These are phyloP conservation scores for Aspergillus nanangensis DNA, from an alignment of 495 filamentous ascomycete genomes.

Conservation along the genomic window DNA sequence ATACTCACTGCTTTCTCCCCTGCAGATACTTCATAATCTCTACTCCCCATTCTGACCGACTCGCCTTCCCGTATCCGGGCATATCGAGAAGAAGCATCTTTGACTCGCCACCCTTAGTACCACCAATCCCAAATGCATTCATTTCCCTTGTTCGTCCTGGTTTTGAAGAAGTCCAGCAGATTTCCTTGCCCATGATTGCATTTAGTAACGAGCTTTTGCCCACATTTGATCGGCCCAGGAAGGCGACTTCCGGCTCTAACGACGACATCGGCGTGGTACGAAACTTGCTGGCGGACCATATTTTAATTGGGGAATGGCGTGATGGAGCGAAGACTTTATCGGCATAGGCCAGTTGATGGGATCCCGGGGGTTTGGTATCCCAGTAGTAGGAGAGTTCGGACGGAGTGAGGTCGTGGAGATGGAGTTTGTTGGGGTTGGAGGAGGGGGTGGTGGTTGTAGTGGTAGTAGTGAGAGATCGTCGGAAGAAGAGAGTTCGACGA, in stretches of 20 bases:
- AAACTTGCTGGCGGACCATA: slow-evolving; percentile 70
- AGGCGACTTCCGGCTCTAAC: slow-evolving; percentile 55
- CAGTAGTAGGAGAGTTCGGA: slow-evolving; percentile 49
- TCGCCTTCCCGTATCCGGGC: slow-evolving; percentile 88
- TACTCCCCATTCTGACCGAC: slow-evolving; percentile 71
- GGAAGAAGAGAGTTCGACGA: background rate
- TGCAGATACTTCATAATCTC: slow-evolving; percentile 84
- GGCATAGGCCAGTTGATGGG: slow-evolving; percentile 58
- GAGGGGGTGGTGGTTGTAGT: slow-evolving; percentile 2
- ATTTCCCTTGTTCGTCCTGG: slow-evolving; percentile 77
- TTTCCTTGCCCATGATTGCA: slow-evolving; percentile 59
- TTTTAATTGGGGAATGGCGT: slow-evolving; percentile 53
- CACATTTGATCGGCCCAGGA: slow-evolving; percentile 83
- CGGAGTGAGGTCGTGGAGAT: slow-evolving; percentile 31
- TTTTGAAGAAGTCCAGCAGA: slow-evolving; percentile 61
- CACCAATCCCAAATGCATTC: slow-evolving; percentile 79
- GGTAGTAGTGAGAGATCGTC: slow-evolving; percentile 2
- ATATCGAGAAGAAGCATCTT: slow-evolving; percentile 73
- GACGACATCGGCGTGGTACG: slow-evolving; percentile 49
- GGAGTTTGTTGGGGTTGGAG: slow-evolving; percentile 22
- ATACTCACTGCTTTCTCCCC: slow-evolving; percentile 58
- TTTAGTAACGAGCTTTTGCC: slow-evolving; percentile 90
- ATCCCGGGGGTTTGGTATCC: slow-evolving; percentile 50
- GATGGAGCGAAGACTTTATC: slow-evolving; percentile 56
- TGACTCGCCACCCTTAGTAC: slow-evolving; percentile 47